These are phyloP conservation scores for Xylaria sp. DNA, from an alignment of 2,329 filamentous ascomycete species.

Conservation along the genomic window DNA sequence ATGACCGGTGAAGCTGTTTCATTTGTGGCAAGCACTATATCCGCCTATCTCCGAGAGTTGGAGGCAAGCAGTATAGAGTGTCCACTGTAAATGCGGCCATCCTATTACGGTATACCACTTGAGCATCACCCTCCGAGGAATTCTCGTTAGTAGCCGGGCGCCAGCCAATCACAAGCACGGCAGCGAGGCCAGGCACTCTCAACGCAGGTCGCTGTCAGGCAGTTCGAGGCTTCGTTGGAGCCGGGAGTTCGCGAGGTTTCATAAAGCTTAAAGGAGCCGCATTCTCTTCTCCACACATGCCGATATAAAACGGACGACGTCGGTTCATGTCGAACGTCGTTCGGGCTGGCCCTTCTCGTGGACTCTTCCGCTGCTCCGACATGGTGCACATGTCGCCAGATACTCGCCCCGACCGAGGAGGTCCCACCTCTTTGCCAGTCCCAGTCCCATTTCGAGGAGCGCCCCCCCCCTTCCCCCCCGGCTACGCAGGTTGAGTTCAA, in stretches of 20 bases:
- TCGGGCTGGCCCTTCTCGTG: slow-evolving; percentile 4
- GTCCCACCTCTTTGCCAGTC: slow-evolving; percentile 2
- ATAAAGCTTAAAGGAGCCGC: slow-evolving; percentile 47
- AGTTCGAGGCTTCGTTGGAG: slow-evolving; percentile 40
- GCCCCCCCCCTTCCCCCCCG: not conserved
- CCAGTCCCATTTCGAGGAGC: not conserved
- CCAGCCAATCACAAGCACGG: slow-evolving; percentile 41
- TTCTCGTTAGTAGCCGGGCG: slow-evolving; percentile 45
- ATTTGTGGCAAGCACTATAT: slow-evolving; percentile 12
- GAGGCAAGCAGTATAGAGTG: not conserved
- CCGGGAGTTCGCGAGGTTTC: slow-evolving; percentile 46
- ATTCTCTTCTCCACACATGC: slow-evolving; percentile 45
- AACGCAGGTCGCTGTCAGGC: slow-evolving; percentile 32
- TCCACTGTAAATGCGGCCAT: slow-evolving; percentile 4
- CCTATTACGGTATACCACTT: slow-evolving; percentile 6
- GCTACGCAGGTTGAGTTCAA: not conserved
- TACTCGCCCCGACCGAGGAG: slow-evolving; percentile 20
- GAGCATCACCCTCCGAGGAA: slow-evolving; percentile 42
- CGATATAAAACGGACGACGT: slow-evolving; percentile 43
- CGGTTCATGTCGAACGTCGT: slow-evolving; percentile 25
- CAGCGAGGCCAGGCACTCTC: slow-evolving; percentile 34
- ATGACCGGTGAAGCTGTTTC: not conserved
- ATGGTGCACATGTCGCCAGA: slow-evolving; percentile 4
- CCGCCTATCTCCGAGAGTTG: slow-evolving; percentile 22
- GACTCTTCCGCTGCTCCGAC: slow-evolving; percentile 11